These are phyloP conservation scores for Fraxinus greggii DNA, from an alignment of 305 asterid genomes.

Conservation along the genomic window DNA sequence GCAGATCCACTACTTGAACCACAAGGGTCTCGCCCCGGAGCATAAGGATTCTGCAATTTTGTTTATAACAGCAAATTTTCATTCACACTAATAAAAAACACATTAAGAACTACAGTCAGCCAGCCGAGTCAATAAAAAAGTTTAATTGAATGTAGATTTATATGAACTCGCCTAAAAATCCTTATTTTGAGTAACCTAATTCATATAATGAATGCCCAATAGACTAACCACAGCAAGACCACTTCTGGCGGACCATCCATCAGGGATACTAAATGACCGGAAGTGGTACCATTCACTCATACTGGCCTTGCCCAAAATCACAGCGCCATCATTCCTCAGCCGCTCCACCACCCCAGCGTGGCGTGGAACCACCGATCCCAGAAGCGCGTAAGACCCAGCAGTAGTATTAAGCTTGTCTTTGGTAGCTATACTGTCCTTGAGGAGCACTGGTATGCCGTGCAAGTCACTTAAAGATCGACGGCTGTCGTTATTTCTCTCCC, in stretches of 20 bases:
- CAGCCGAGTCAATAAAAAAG: not conserved
- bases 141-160: not conserved
- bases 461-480: constrained; percentile 20
- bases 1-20: constrained; percentile 66
- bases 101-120: not conserved
- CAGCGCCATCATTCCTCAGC: constrained; percentile 60
- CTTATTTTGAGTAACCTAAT: not conserved
- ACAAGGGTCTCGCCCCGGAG: constrained; percentile 37
- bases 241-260: constrained; percentile 65
- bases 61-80: not conserved
- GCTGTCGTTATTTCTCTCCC: constrained; percentile 25
- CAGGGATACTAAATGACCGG: constrained; percentile 38
- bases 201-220: not conserved
- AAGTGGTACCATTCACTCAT: constrained; percentile 64
- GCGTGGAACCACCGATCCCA: constrained; percentile 49
- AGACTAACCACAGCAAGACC: constrained; percentile 66
- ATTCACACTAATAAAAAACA: not conserved
- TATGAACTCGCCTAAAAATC: not conserved
- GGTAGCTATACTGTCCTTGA: constrained; percentile 58
- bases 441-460: constrained; percentile 68
- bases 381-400: constrained; percentile 61
- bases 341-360: constrained; percentile 67
- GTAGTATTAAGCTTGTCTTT: constrained; percentile 57
- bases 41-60: constrained; percentile 48
- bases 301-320: constrained; percentile 68